A percentile compares a stretch with the other conserved stretches of the same genome.
phyloP scores from a whole-genome alignment of 1,284 basidiomycete genomes.

The Pseudozyma hubeiensis region DNA sequence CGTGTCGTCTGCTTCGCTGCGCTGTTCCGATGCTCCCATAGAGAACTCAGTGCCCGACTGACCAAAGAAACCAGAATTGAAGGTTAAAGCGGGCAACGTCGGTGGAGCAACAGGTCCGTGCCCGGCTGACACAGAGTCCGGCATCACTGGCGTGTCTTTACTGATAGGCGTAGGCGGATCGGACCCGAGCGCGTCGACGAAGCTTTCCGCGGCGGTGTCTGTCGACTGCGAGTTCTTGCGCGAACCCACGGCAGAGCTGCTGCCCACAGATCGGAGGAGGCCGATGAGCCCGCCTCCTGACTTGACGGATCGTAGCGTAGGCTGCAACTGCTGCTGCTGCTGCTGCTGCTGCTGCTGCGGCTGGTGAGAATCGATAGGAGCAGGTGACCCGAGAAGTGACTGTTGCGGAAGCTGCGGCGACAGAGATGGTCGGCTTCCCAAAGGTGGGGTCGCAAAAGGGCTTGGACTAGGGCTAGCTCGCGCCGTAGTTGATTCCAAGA shows the following conservation, averaged over 20 bases:
- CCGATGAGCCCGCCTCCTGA: slow-evolving; percentile 37
- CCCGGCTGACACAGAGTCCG: neutral
- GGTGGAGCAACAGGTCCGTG: slow-evolving; percentile 13
- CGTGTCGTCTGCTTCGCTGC: slow-evolving; percentile 2
- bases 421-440: slow-evolving; percentile 24
- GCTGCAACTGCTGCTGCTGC: neutral
- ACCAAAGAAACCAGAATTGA: slow-evolving; percentile 50
- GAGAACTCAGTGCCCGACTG: slow-evolving; percentile 30
- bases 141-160: slow-evolving; percentile 41
- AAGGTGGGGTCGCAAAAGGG: slow-evolving; percentile 30
- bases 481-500: slow-evolving; percentile 14
- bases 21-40: slow-evolving; percentile 6
- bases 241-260: slow-evolving; percentile 25
- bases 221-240: slow-evolving; percentile 33
- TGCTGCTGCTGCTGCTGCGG: neutral
- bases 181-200: slow-evolving; percentile 12
- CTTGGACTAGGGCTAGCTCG: slow-evolving; percentile 24
- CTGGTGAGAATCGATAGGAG: slow-evolving; percentile 25
- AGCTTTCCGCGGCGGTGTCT: slow-evolving; percentile 34
- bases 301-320: slow-evolving; percentile 15
- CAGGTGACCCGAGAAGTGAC: slow-evolving; percentile 38
- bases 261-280: slow-evolving; percentile 39
- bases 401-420: slow-evolving; percentile 21
- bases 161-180: slow-evolving; percentile 48
- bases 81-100: slow-evolving; percentile 39